These are phyloP conservation scores for Podila horticola DNA, from an alignment of 192 early-diverging fungal species.

Conservation along the genomic window DNA sequence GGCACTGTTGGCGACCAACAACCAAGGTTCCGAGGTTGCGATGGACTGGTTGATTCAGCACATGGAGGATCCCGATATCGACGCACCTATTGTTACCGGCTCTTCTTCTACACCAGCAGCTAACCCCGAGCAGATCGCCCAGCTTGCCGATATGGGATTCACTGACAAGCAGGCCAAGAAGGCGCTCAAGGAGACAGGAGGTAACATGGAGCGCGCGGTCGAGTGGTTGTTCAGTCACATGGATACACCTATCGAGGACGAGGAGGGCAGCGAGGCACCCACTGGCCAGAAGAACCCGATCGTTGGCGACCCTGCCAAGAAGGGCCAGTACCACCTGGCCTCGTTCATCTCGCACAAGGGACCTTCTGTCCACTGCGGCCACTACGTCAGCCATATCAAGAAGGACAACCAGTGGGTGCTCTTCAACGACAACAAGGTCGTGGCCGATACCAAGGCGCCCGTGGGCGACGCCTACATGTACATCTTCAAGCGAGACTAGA, in stretches of 20 bases:
- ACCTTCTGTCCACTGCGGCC: conserved; percentile 94
- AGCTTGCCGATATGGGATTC: conserved; percentile 95
- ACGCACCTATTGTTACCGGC: conserved; percentile 66
- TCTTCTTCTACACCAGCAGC: conserved; percentile 12
- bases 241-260: conserved; percentile 69
- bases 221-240: conserved; percentile 95
- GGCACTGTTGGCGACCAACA: conserved; percentile 84
- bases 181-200: conserved; percentile 85
- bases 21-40: conserved; percentile 83
- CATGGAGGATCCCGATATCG: conserved; percentile 95
- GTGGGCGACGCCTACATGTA: conserved; percentile 78
- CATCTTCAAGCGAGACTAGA: conserved; percentile 64
- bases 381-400: conserved; percentile 92
- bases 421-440: conserved; percentile 98
- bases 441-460: conserved; percentile 69
- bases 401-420: conserved; percentile 85
- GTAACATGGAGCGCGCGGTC: conserved; percentile 89
- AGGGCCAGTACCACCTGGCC: conserved; percentile 72
- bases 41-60: conserved; percentile 98
- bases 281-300: conserved; percentile 25
- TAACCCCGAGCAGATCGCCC: conserved; percentile 58
- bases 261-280: conserved; percentile 11
- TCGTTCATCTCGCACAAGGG: conserved; percentile 97
- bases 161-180: conserved; percentile 76
- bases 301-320: conserved; percentile 49